Base-by-base conservation (phyloP, 1,139 yeast genomes). In the Trichomonascaceae sp. region DNA sequence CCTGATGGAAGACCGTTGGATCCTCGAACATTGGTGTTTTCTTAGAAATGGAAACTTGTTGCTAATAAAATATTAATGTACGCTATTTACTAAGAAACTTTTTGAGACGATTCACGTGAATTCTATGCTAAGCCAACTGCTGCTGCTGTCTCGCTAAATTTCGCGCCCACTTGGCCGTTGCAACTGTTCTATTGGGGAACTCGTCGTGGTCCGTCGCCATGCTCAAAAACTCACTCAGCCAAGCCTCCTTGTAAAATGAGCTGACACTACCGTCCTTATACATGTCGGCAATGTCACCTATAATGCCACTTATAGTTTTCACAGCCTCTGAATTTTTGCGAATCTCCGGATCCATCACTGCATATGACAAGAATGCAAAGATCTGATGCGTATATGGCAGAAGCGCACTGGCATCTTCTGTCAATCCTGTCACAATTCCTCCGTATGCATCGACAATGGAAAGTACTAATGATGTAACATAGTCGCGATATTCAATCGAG, bases 121-220 rank as follows among this genome's bases (percentile, higher is more conserved):
- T 13, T 36, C 41, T 36, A 36, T 36, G 41, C 41, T 36, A 15
- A 36, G 12, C 32, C 17, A 36, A 13, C 41, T 36, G 41, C 17
- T 36, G 15, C 53, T 61, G 64, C 47, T 50, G 53, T 73, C 82
- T 84, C 68, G 84, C 90, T 71, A 84, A 96, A 64, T 87, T 96
- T 63, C 95, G 82, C 12, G 98, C 97, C 97, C 98, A 93, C 72
- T 91, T 82, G 15, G 97, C 97, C 27, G 96, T 88, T 65, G 87
- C 95, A 67, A 81, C 83, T 10, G 97, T 89, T 55, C 79, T 74
- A 59, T 79, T 80, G 48, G 82, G 76, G 66, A 84, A 87, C 43
- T 74, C 64, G 18, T 49, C 36, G 57, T 79, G 77, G 67, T 83
- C 85, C 68, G 91, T 80, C 17, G 96, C 87, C 65, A 78, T 80